phyloP scores from a whole-genome alignment of 1,284 basidiomycete genomes.

The Tremellales sp. region DNA sequence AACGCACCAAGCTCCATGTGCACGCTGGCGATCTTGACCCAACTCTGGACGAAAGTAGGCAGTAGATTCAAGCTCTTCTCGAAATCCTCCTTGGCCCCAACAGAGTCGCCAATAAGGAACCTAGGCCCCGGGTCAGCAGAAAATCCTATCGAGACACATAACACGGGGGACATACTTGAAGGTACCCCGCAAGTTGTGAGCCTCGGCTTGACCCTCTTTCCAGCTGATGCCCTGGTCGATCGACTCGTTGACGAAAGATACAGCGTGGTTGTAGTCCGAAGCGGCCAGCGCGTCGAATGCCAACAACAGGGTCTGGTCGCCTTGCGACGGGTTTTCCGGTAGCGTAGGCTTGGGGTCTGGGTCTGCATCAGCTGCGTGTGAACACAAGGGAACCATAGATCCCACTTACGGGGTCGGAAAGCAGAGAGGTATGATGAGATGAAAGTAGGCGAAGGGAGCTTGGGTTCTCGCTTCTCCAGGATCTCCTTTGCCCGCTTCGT shows the following conservation, averaged over 20 bases:
- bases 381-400: neutral
- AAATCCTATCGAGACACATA: neutral
- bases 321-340: conserved; percentile 69
- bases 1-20: conserved; percentile 83
- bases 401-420: conserved; percentile 73
- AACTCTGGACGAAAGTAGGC: conserved; percentile 78
- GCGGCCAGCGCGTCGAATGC: conserved; percentile 81
- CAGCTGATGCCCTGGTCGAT: conserved; percentile 82
- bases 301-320: conserved; percentile 77
- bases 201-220: conserved; percentile 74
- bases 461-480: conserved; percentile 63
- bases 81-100: conserved; percentile 80
- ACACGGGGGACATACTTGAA: conserved; percentile 64
- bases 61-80: conserved; percentile 69
- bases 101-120: conserved; percentile 83
- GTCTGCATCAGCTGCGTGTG: neutral
- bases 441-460: conserved; percentile 86
- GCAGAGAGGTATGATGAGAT: conserved; percentile 95
- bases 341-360: conserved; percentile 66
- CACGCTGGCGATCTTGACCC: conserved; percentile 96
- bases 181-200: conserved; percentile 88
- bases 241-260: conserved; percentile 77
- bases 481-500: conserved; percentile 31
- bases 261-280: conserved; percentile 79
- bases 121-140: conserved; percentile 48